Evolutionary conservation across 768 basidiomycete genomes (phyloP), one percentile per base, ranked within the genome.

Genomic region (Coprinopsis cinerea): DNA sequence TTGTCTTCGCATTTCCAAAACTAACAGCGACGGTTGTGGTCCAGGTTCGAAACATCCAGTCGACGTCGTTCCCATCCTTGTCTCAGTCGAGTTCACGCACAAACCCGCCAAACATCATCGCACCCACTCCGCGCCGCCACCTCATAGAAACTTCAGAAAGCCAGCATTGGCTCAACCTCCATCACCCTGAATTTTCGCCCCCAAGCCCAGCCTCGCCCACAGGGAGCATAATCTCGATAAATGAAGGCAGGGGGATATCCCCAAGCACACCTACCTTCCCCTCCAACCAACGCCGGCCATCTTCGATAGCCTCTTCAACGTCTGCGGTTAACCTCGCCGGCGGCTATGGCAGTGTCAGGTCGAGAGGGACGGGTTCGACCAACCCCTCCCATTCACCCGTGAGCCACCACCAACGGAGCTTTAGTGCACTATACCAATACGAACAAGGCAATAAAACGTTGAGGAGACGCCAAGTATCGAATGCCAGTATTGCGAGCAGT

Each of bases 61-160:
- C 36, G 17, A 18, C 36, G 36, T 9, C 36, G 10, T 39, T 39
- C 17, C 36, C 36, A 39, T 39, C 36, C 6, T 18, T 9, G 17
- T 6, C 9, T 23, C 22, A 43, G 5, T 11, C 11, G 23, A 17
- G 28, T 18, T 18, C 20, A 14, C 47, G 7, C 11, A 4, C 47
- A 13, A 20, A 25, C 44, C 3, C 49, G 18, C 24, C 32, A 17
- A 40, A 15, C 54, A 84, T 85, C 30, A 64, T 81, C 37, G 74
- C 86, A 0, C 83, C 85, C 1, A 73, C 79, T 22, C 85, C 85
- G n/a, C 79, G 77, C 10, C 71, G 81, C 49, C 81, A 85, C 58
- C 70, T 81, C 48, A 67, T 87, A 6, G 82, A 85, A 49, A 73
- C 71, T 35, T 71, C 74, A 10, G 77, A 80, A 36, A 79, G 77